These are phyloP conservation scores for Colletotrichum sidae DNA, from an alignment of 2,329 filamentous ascomycete species.

Conservation along the genomic window DNA sequence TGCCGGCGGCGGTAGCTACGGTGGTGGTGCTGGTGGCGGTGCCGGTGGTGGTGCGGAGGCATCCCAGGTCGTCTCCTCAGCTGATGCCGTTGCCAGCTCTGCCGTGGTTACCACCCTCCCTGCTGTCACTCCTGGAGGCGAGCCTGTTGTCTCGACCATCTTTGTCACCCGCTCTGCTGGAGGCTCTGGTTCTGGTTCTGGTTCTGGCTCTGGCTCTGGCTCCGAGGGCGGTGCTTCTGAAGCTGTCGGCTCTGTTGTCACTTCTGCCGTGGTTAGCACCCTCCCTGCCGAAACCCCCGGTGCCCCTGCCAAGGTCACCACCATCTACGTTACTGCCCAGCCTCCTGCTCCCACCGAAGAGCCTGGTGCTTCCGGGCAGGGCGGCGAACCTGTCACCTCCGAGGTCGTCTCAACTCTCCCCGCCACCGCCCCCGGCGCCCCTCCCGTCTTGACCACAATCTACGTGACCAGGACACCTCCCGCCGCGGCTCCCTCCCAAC, in stretches of 20 bases:
- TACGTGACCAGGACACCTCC: constrained; percentile 13
- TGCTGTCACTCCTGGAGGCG: background rate
- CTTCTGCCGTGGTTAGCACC: constrained; percentile 22
- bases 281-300: constrained; percentile 15
- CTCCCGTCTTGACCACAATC: constrained; percentile 13
- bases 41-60: background rate
- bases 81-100: constrained; percentile 3
- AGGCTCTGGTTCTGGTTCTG: background rate
- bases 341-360: constrained; percentile 4
- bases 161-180: constrained; percentile 19
- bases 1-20: background rate
- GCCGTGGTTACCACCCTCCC: constrained; percentile 19
- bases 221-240: background rate
- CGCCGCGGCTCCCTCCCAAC: constrained; percentile 11
- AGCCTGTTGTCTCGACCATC: constrained; percentile 16
- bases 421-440: constrained; percentile 20
- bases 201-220: background rate
- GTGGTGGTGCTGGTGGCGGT: background rate
- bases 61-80: background rate
- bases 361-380: constrained; percentile 5
- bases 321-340: constrained; percentile 11
- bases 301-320: background rate
- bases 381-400: constrained; percentile 9
- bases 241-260: background rate
- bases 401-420: constrained; percentile 24